A percentile compares a stretch with the other conserved stretches of the same genome.
Conservation (phyloP, 1,284 basidiomycete genomes). For the Acaromyces ingoldii region DNA sequence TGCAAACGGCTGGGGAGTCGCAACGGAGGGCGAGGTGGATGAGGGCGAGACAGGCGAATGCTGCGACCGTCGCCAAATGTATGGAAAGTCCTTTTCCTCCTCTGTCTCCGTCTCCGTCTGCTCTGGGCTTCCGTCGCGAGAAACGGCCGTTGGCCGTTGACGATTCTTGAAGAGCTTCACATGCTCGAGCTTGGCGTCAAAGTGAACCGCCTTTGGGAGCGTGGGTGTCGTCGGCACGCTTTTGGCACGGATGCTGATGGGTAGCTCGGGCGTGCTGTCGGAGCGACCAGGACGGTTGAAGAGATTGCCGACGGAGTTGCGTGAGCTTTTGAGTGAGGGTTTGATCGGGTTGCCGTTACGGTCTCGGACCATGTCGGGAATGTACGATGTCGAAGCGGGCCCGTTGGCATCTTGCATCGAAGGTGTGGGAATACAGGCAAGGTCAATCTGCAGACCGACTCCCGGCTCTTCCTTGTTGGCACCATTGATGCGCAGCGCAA, state of each 20-base stretch:
- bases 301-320: slow-evolving; percentile 44
- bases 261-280: slow-evolving; percentile 46
- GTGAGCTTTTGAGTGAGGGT: slow-evolving; percentile 74
- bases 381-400: slow-evolving; percentile 16
- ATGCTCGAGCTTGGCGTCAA: slow-evolving; percentile 77
- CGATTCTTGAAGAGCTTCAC: slow-evolving; percentile 89
- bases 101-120: slow-evolving; percentile 75
- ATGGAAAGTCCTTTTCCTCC: slow-evolving; percentile 58
- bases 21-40: not conserved
- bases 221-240: slow-evolving; percentile 60
- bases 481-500: no score
- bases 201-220: slow-evolving; percentile 77
- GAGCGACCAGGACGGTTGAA: slow-evolving; percentile 55
- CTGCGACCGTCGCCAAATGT: slow-evolving; percentile 53
- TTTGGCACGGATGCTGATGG: slow-evolving; percentile 21
- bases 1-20: not conserved
- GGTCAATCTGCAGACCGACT: slow-evolving; percentile 37
- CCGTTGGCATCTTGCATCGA: slow-evolving; percentile 15
- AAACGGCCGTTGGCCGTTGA: slow-evolving; percentile 88
- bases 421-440: slow-evolving; percentile 34
- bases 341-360: slow-evolving; percentile 90
- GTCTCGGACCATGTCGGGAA: slow-evolving; percentile 63
- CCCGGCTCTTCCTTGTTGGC: slow-evolving; percentile 31
- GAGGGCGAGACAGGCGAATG: slow-evolving; percentile 1
- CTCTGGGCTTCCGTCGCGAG: slow-evolving; percentile 80